Base-by-base conservation (phyloP, 2,329 filamentous ascomycete species). In the Rachicladosporium sp. region DNA sequence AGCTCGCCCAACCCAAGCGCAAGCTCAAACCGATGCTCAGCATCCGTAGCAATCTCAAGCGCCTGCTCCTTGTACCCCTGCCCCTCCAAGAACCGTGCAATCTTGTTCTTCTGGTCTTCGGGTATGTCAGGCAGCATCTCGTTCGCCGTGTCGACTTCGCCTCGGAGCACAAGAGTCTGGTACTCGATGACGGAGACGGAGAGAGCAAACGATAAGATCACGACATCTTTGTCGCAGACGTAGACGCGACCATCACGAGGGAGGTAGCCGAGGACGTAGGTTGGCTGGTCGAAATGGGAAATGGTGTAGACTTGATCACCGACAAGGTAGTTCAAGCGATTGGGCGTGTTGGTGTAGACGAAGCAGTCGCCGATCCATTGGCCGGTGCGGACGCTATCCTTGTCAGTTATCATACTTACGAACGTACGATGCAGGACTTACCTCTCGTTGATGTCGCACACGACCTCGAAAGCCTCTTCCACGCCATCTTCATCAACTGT, bases 291-390 rank as follows among this genome's bases (percentile, higher is more conserved):
- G 55, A 95, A 96, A 65, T 96, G 89, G 9, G 88, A 91, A 49
- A 98, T 83, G 3, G 89, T 95, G 70, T 96, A 95, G 10, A 87
- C 93, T 66, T 96, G 88, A 64, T 96, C 91, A 49, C 91, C 91
- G 10, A 98, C 89, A 13, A 98, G 77, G 67, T 96, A 96, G 70
- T 96, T 96, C 44, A 98, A 71, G 46, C 91, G 83, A 70, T 96
- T 95, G 13, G 40, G 31, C 61, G 75, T 83, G 71, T 93, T 96
- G 40, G 91, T 95, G 73, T 96, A 98, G 60, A 96, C 88, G 71
- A 98, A 94, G 68, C 89, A 94, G 67, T 98, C 91, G 46, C 91
- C 91, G 42, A 98, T 84, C 91, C 91, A 98, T 67, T 93, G 84
- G 51, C 89, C 91, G 12, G 89, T 95, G 48, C 85, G 82, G 37